These are phyloP conservation scores for Saccharomycopsis sp. DNA, from an alignment of 805 yeast genomes.

Conservation along the genomic window DNA sequence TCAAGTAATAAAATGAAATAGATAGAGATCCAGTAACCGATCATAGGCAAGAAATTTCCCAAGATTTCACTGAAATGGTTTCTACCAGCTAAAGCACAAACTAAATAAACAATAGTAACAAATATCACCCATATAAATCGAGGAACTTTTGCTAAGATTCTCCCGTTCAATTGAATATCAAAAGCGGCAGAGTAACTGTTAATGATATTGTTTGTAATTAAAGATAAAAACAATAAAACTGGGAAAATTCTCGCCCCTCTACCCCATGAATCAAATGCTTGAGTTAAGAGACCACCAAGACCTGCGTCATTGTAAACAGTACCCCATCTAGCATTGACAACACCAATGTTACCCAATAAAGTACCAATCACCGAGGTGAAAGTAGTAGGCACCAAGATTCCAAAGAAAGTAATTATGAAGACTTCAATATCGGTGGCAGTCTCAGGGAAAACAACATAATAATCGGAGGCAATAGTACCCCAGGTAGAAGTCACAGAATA, in stretches of 20 bases:
- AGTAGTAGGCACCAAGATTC: constrained; percentile 62
- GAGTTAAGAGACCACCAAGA: constrained; percentile 66
- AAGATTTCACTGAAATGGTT: constrained; percentile 64
- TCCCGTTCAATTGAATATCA: constrained; percentile 60
- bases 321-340: constrained; percentile 44
- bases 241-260: constrained; percentile 73
- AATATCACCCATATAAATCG: constrained; percentile 70
- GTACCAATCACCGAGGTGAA: constrained; percentile 73
- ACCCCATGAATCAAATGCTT: constrained; percentile 53
- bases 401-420: constrained; percentile 56
- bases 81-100: constrained; percentile 71
- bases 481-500: constrained; percentile 82
- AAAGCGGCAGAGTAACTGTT: constrained; percentile 80
- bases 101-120: constrained; percentile 55
- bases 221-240: constrained; percentile 61
- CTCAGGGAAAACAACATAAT: constrained; percentile 76
- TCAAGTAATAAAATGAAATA: constrained; percentile 64
- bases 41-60: constrained; percentile 82
- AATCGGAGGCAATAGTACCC: constrained; percentile 85
- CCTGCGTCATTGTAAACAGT: constrained; percentile 51
- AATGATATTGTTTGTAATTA: constrained; percentile 74
- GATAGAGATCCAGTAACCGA: constrained; percentile 86
- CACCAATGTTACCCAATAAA: constrained; percentile 61
- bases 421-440: constrained; percentile 48
- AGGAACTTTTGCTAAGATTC: constrained; percentile 52